Percentiles rank a stretch among this genome's conserved stretches.
phyloP scores from a whole-genome alignment of 176 grass and related monocot species.

The Rhipidocladum racemiflorum region DNA sequence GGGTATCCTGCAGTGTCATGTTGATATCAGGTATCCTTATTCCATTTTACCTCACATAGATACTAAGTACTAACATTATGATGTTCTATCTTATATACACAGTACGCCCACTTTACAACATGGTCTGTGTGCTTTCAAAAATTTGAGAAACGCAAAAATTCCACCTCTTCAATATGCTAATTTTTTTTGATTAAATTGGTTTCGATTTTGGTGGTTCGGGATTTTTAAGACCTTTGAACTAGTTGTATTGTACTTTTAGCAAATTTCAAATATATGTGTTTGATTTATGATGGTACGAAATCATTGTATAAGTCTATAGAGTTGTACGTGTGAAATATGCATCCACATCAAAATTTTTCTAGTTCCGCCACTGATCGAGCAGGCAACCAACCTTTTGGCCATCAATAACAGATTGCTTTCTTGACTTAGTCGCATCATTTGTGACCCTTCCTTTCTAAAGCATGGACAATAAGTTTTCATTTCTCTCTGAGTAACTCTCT shows the following conservation, averaged over 20 bases:
- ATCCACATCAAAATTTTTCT: too few species aligned
- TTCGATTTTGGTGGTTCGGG: too few species aligned
- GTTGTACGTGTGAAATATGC: too few species aligned
- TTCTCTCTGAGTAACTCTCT: neutral
- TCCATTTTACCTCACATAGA: neutral
- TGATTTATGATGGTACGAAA: too few species aligned
- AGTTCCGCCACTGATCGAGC: too few species aligned
- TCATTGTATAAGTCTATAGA: too few species aligned
- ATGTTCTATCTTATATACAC: constrained; percentile 11
- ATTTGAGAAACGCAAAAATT: too few species aligned
- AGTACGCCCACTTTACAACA: neutral
- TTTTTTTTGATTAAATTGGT: too few species aligned
- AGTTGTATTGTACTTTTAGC: too few species aligned
- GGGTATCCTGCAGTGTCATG: neutral
- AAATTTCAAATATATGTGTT: too few species aligned
- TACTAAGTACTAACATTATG: neutral
- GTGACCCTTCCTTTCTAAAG: neutral
- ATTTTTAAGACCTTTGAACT: too few species aligned
- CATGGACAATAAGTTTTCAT: neutral
- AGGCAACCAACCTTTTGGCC: neutral
- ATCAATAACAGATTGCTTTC: neutral
- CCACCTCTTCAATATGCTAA: too few species aligned
- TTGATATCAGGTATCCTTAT: constrained; percentile 2
- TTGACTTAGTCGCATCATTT: neutral
- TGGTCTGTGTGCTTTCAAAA: neutral